Evolutionary conservation across 495 filamentous ascomycete species (phyloP), one percentile per base, ranked within the genome.

Genomic region (Podospora tetraspora): DNA sequence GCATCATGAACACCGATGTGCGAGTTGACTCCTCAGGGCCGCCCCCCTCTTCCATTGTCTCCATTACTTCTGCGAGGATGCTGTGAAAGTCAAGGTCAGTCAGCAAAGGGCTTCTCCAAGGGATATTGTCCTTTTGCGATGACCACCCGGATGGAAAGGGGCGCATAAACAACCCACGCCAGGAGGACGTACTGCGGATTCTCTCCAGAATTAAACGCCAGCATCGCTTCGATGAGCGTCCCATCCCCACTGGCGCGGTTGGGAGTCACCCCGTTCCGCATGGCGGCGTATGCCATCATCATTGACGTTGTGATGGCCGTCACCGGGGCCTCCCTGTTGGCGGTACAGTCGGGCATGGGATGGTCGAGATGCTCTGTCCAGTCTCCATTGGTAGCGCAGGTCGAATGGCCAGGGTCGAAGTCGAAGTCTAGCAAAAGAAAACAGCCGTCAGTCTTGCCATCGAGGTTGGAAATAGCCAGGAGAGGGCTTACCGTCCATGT

Each of bases 271-370:
- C 59, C 59, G 24, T 60, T 24, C 8, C 59, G 22, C 59, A 60
- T 60, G 59, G 59, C 59, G 13, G 27, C 59, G 27, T 60, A 60
- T 13, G 59, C 59, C 59, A 8, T 25, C 59, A 60, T 60, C 59
- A 60, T 60, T 2, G 23, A 8, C 1, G 59, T 60, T 16, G 59
- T 60, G 59, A 60, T 24, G 59, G 24, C 59, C 3, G 19, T 60
- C 12, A 25, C 27, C 5, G 23, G 59, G 9, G 13, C 59, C 59
- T 27, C 24, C 11, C 12, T 19, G 4, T 9, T 4, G 59, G 59
- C 59, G 59, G 59, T 60, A 11, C 59, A 60, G 59, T 24, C 59
- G 59, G 59, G 59, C 6, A 60, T 60, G 23, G 59, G 59, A 6
- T 8, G n/a, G 43, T n/a, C 16, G 6, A n/a, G 16, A n/a, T n/a